These are phyloP conservation scores for Sodiomyces alkalinus DNA, from an alignment of 2,329 filamentous ascomycete genomes.

Conservation along the genomic window DNA sequence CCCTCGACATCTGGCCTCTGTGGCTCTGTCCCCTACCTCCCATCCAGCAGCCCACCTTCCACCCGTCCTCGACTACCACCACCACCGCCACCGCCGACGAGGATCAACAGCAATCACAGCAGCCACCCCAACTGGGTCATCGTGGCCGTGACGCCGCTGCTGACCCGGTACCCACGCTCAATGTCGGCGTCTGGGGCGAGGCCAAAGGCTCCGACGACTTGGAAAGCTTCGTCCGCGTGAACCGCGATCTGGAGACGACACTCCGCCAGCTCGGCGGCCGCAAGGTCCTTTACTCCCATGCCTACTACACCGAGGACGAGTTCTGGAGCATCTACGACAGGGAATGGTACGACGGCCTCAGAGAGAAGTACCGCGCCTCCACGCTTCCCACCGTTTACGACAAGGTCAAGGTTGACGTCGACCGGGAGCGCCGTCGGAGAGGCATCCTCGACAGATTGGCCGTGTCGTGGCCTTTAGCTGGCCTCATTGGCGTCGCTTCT, in stretches of 20 bases:
- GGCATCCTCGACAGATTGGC: constrained; percentile 3
- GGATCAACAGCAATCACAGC: too few relatives aligned
- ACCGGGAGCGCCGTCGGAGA: constrained; percentile 2
- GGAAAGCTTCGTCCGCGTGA: constrained; percentile 33
- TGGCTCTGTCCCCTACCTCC: constrained; percentile 40
- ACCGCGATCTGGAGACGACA: constrained; percentile 44
- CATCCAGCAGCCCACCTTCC: constrained; percentile 18
- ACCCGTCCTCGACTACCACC: constrained; percentile 4
- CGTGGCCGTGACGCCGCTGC: too few relatives aligned
- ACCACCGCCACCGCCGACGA: too few relatives aligned
- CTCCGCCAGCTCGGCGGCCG: constrained; percentile 44
- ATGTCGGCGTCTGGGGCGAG: constrained; percentile 49
- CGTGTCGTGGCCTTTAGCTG: constrained; percentile 6
- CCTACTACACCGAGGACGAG: constrained; percentile 51
- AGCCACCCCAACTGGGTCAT: too few relatives aligned
- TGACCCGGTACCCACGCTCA: constrained; percentile 20
- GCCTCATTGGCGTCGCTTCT: constrained; percentile 7
- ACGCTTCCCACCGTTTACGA: constrained; percentile 51
- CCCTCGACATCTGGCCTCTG: constrained; percentile 33
- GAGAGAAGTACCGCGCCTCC: constrained; percentile 41
- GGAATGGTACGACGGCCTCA: constrained; percentile 40
- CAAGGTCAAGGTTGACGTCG: constrained; percentile 38
- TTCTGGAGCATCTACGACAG: constrained; percentile 53
- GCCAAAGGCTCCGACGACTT: constrained; percentile 23
- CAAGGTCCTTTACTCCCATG: constrained; percentile 58